Evolutionary conservation across 148 eudicot species (phyloP).

Genomic region (Agrostemma githago): DNA sequence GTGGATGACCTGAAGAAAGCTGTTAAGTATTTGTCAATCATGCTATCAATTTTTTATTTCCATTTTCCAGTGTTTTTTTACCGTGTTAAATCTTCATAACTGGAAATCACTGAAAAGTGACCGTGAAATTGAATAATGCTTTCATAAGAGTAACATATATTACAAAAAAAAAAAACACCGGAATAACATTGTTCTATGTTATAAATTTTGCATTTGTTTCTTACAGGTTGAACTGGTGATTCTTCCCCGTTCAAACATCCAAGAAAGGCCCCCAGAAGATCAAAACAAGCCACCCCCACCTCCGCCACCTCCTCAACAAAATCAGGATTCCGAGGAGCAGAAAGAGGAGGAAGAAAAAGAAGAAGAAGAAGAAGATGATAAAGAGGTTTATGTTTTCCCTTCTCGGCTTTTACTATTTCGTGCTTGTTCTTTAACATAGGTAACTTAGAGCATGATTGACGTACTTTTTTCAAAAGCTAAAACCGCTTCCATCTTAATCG

Average conservation of each 20-base stretch:
- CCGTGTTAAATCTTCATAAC: conserved; percentile 5
- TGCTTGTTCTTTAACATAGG: conserved; percentile 2
- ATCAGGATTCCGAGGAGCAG: conserved; percentile 76
- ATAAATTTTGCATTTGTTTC: conserved; percentile 16
- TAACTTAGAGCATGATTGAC: not conserved
- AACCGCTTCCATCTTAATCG: too few relatives aligned
- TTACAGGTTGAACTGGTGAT: conserved; percentile 94
- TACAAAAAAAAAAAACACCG: too few relatives aligned
- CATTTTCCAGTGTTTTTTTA: not conserved
- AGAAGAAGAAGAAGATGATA: conserved; percentile 34
- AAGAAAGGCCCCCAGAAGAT: conserved; percentile 71
- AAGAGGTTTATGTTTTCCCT: conserved; percentile 47
- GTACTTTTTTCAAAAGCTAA: too few relatives aligned
- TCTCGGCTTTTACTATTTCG: not conserved
- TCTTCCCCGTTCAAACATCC: conserved; percentile 87
- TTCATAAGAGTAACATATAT: not conserved
- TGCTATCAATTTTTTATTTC: conserved; percentile 8
- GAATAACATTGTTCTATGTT: not conserved
- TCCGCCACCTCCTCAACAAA: conserved; percentile 96
- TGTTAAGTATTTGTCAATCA: conserved; percentile 48
- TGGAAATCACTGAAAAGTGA: not conserved
- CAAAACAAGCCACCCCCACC: conserved; percentile 94
- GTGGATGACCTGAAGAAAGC: conserved; percentile 98
- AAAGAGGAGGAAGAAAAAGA: conserved; percentile 48
- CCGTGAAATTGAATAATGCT: not conserved